phyloP scores from a whole-genome alignment of 2,329 filamentous ascomycete genomes.

The Phyllosticta citrichinensis region DNA sequence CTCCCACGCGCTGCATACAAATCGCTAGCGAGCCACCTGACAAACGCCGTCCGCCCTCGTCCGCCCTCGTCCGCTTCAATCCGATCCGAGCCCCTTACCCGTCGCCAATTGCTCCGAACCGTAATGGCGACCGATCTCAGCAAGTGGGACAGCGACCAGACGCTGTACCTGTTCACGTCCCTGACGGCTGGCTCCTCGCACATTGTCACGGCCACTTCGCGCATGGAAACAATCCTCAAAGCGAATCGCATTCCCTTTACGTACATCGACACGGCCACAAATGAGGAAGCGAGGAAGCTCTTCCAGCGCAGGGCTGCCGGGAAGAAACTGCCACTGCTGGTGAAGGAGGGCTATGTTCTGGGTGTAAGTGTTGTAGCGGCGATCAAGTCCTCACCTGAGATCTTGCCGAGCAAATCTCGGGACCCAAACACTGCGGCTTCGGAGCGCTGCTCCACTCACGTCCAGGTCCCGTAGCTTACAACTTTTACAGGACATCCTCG shows the following conservation, averaged over 20 bases:
- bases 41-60: not conserved
- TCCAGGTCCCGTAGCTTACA: not conserved
- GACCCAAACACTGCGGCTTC: not conserved
- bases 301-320: conserved; percentile 80
- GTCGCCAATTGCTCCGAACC: not conserved
- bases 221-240: conserved; percentile 90
- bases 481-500: conserved; percentile 63
- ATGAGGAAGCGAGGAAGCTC: conserved; percentile 77
- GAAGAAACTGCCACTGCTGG: conserved; percentile 78
- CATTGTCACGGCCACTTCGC: conserved; percentile 90
- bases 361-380: conserved; percentile 51
- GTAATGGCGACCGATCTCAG: conserved; percentile 30
- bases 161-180: conserved; percentile 89
- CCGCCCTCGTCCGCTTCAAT: not conserved
- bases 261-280: conserved; percentile 80
- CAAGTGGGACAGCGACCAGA: conserved; percentile 36
- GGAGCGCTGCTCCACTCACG: not conserved
- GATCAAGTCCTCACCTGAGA: not conserved
- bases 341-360: conserved; percentile 76
- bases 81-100: not conserved
- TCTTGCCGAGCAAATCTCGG: not conserved
- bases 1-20: not conserved
- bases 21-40: not conserved
- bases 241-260: conserved; percentile 92
- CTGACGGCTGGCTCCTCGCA: conserved; percentile 91